Evolutionary conservation across 345 rosid genomes (phyloP), one percentile per base, ranked within the genome.

Genomic region (Linum tenue): DNA sequence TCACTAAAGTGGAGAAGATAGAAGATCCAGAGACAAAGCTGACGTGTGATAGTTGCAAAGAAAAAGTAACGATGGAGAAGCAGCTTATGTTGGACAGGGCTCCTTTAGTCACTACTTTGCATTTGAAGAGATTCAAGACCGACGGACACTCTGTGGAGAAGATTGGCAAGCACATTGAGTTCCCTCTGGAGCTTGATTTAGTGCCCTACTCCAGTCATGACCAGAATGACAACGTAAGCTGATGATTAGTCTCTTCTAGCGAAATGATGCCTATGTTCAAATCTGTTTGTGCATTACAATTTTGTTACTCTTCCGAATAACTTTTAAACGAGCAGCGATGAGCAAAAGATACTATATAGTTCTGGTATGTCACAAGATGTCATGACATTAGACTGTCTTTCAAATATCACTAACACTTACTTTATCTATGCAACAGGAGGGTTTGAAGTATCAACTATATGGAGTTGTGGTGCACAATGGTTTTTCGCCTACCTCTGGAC

Each of bases 81-180:
- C 95, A 85, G 66, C 90, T 94, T 70, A 68, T 79, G 79, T 72
- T 94, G 69, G 92, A 85, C 42, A 78, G 72, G 72, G 82, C 75
- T 41, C 95, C 99, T 50, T 50, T 72, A 48, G 76, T 91, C 75
- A 91, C 86, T 56, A 73, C 85, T 69, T 82, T 95, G 64, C 95
- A 87, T 75, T 75, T 95, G 66, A 95, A 95, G 79, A 86, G 96
- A 76, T 95, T 95, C 81, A 91, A 91, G 75, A 80, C 65, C 51
- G 84, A 83, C 72, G 96, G 91, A 31, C 31, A 39, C 7, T 75
- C 7, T 63, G 75, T 85, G 73, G 86, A 82, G 73, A 94, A 94
- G 82, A 83, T 88, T 56, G 83, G 72, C 68, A 85, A 94, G 60
- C 95, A 77, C 63, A 83, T 94, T 15, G 59, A 63, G 59, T 83